These are phyloP conservation scores for Puccinia coronata DNA, from an alignment of 1,284 basidiomycete genomes.

Conservation along the genomic window DNA sequence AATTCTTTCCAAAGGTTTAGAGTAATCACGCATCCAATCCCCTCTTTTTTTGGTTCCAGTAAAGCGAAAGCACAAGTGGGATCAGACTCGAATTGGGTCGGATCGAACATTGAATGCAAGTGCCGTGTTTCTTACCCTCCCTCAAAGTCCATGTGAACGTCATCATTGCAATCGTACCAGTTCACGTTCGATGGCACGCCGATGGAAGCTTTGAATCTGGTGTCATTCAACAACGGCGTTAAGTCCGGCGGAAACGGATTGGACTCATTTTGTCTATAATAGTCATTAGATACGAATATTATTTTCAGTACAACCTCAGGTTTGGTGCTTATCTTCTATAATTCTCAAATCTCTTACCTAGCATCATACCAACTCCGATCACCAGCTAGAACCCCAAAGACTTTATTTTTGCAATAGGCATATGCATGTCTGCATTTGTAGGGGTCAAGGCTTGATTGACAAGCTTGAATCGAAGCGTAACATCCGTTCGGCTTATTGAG, in stretches of 20 bases:
- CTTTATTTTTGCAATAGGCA: constrained; percentile 8
- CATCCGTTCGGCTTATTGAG: constrained; percentile 16
- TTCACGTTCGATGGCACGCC: constrained; percentile 10
- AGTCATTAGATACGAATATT: background rate
- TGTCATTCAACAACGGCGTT: constrained; percentile 4
- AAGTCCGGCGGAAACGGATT: constrained; percentile 25
- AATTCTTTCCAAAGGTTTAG: constrained; percentile 14
- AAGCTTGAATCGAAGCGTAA: constrained; percentile 10
- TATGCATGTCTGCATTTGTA: constrained; percentile 9
- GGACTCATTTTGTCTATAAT: constrained; percentile 1
- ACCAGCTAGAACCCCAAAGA: constrained; percentile 12
- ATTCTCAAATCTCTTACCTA: background rate
- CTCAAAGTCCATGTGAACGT: constrained; percentile 29
- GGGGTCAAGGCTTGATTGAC: background rate
- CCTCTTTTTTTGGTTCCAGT: background rate
- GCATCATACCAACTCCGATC: constrained; percentile 25
- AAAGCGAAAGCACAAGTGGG: too few species aligned
- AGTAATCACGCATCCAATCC: constrained; percentile 44
- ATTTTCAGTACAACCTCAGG: background rate
- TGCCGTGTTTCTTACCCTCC: background rate
- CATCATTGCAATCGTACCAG: constrained; percentile 30
- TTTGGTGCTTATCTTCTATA: background rate
- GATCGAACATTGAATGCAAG: too few species aligned
- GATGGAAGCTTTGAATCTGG: constrained; percentile 16
- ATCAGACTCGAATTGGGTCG: too few species aligned